Conservation (phyloP, 1,139 yeast species). For the Tardiomyces depauwii region DNA sequence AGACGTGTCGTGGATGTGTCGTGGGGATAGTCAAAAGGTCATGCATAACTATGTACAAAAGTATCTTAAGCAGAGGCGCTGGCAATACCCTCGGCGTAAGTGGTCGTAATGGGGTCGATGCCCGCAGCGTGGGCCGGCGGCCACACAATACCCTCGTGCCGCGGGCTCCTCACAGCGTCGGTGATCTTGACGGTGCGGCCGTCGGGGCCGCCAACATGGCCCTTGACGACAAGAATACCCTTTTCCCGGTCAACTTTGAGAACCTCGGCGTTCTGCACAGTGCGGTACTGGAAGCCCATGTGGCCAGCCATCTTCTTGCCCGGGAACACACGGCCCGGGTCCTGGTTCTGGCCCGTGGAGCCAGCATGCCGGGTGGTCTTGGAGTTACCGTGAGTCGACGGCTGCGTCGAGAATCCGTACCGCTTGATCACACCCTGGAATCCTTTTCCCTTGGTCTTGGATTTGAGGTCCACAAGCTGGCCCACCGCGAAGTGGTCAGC, state of each 20-base stretch:
- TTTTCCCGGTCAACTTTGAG: constrained; percentile 70
- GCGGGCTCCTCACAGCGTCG: constrained; percentile 50
- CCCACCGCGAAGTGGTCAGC: constrained; percentile 84
- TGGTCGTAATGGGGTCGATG: not conserved
- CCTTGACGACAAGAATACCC: constrained; percentile 76
- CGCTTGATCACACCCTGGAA: constrained; percentile 98
- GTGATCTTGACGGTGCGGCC: constrained; percentile 63
- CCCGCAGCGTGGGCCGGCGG: not conserved
- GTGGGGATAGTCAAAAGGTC: no score
- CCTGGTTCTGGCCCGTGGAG: constrained; percentile 90
- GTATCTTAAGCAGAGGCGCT: no score
- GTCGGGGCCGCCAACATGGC: constrained; percentile 85
- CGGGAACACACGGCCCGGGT: constrained; percentile 93
- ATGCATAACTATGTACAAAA: no score
- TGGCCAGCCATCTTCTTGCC: constrained; percentile 98
- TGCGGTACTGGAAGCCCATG: constrained; percentile 72
- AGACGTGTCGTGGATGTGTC: no score
- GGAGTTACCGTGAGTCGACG: constrained; percentile 95
- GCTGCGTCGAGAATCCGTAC: constrained; percentile 82
- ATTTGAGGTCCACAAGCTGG: constrained; percentile 70
- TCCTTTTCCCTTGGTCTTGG: constrained; percentile 88
- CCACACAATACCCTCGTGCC: constrained; percentile 3
- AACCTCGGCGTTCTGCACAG: constrained; percentile 67
- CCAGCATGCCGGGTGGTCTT: constrained; percentile 93
- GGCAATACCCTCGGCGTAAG: no score